Evolutionary conservation across 1,284 basidiomycete genomes (phyloP), one percentile per base, ranked within the genome.

Genomic region (Cryptococcus sp.): DNA sequence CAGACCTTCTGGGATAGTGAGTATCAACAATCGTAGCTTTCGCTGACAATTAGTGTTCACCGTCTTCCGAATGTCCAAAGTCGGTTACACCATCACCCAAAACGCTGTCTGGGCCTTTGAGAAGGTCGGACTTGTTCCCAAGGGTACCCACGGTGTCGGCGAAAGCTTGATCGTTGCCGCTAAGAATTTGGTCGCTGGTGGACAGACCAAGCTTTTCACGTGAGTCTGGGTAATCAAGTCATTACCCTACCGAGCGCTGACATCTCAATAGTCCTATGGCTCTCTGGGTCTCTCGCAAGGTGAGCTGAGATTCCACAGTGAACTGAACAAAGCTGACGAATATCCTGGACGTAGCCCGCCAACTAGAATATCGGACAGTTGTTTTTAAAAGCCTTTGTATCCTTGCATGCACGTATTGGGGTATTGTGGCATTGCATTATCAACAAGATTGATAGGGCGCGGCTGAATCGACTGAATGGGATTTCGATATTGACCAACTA

Each of bases 61-160:
- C 20, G 88, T 90, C 51, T 91, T 88, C 88, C 84, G 93, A 59
- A 96, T 91, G 83, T 93, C 90, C 78, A 88, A 85, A 83, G 85
- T 90, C 63, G 96, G 96, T 49, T 87, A 86, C 76, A 78, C 93
- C 49, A 84, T 95, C 58, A 94, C 90, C 50, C 93, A 96, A 76
- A 89, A 86, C 61, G 85, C 84, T 1, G 83, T 97, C 50, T 85
- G 88, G 79, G 51, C 88, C 4, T 80, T 96, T 71, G 95, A 99
- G 82, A 82, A 84, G 75, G 1, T 92, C 41, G 86, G 90, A 3
- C 45, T 97, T 13, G 82, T 93, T 5, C 95, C 96, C 52, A 93
- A 95, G 83, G 96, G 95, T 43, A 99, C 96, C 0, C 87, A 83
- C 76, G 87, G 91, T 61, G 92, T 98, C 51, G 91, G 91, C 63